Conservation (phyloP, 805 yeast genomes). For the Yarrowia porcina region DNA sequence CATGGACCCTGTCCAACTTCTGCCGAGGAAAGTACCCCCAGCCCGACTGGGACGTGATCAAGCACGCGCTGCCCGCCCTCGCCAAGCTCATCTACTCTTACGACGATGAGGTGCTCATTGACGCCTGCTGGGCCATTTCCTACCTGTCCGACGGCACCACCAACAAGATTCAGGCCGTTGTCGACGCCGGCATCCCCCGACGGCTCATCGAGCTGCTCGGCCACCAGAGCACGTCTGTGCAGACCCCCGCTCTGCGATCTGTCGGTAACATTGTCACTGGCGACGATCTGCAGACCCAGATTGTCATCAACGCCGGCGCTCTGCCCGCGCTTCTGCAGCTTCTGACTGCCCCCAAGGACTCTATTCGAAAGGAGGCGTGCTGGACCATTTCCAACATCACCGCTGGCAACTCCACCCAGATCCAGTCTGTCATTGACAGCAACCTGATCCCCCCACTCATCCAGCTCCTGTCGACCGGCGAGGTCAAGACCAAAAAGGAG, state of each 20-base stretch:
- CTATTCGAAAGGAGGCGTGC: slow-evolving; percentile 94
- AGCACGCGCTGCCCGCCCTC: slow-evolving; percentile 83
- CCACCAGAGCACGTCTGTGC: slow-evolving; percentile 80
- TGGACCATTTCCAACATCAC: slow-evolving; percentile 98
- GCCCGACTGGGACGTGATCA: slow-evolving; percentile 90
- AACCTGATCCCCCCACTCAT: slow-evolving; percentile 90
- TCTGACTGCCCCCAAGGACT: slow-evolving; percentile 80
- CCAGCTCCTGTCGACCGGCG: slow-evolving; percentile 73
- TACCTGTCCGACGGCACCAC: slow-evolving; percentile 90
- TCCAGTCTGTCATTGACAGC: slow-evolving; percentile 93
- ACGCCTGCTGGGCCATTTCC: slow-evolving; percentile 98
- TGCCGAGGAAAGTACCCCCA: slow-evolving; percentile 96
- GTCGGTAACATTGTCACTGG: slow-evolving; percentile 98
- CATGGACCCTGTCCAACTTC: slow-evolving; percentile 95
- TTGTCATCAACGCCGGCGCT: slow-evolving; percentile 89
- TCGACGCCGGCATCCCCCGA: slow-evolving; percentile 92
- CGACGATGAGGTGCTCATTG: slow-evolving; percentile 90
- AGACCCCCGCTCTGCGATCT: slow-evolving; percentile 96
- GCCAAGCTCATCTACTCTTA: slow-evolving; percentile 86
- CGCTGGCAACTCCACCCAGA: slow-evolving; percentile 93
- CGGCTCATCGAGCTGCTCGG: slow-evolving; percentile 87
- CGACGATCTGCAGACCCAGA: slow-evolving; percentile 91
- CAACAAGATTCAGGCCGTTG: slow-evolving; percentile 93
- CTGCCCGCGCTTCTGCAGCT: slow-evolving; percentile 78
- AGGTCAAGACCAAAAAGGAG: slow-evolving; percentile 94